Evolutionary conservation across 352 stramenopile genomes (phyloP), one percentile per base, ranked within the genome.

Genomic region (Peronospora farinosa): DNA sequence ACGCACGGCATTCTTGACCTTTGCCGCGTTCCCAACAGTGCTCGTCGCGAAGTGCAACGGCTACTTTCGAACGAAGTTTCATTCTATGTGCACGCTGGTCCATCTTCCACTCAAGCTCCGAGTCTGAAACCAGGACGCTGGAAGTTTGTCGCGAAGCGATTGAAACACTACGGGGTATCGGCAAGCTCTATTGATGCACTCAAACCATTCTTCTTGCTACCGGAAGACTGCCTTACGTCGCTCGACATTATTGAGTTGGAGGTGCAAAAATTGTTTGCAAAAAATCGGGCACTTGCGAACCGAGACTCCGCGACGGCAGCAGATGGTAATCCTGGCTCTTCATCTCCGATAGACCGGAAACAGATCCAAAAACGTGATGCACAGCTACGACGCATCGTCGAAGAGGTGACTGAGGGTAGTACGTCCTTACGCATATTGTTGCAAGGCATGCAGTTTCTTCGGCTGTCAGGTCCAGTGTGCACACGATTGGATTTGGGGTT

Each of bases 11-110:
- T 94, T 19, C 55, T 94, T 23, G 79, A 92, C 33, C 38, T 92
- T 5, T 88, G 79, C 8, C 63, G 69, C 11, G 54, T 94, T 19
- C 69, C 77, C 6, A 59, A 32, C 6, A 63, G 52, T 13, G 76
- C 65, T 17, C 75, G 74, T 37, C 76, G 78, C 2, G 81, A 94
- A 35, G 54, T 88, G n/a, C 52, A 89, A 7, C 88, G 76, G 49
- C 59, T 92, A 7, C 60, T 94, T 40, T 86, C 81, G 8, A 88
- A 86, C 28, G 77, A 91, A 54, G 61, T 87, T 12, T 87, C 74
- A 19, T 65, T 71, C 32, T 74, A 78, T 25, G 69, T 90, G 0
- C 78, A 92, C 47, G 54, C 65, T 27, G 77, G 79, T 31, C 55
- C 72, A 19, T 57, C 81, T 5, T 88, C 78, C 9, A 84, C 69